Percentiles rank a stretch among this genome's conserved stretches.
Conservation (phyloP, 2,329 filamentous ascomycete species). For the Diaporthe aspalathi region DNA sequence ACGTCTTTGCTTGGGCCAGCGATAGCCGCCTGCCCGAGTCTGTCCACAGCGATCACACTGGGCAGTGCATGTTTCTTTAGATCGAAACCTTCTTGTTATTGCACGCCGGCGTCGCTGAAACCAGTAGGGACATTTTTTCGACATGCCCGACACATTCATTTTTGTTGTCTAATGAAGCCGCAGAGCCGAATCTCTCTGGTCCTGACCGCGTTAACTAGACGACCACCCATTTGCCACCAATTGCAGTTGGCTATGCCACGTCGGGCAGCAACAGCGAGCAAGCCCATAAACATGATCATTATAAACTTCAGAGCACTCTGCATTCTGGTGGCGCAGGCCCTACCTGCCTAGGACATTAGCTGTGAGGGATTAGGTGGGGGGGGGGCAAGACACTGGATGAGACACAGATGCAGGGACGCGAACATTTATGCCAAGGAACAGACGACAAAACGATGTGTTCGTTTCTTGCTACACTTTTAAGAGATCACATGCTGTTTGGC, state of each 20-base stretch:
- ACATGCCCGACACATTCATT: not conserved
- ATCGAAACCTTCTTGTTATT: not conserved
- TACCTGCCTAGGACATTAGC: not conserved
- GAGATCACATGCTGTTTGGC: constrained; percentile 5
- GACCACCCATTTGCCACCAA: not conserved
- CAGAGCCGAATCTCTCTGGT: not conserved
- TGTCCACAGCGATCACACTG: too few relatives aligned
- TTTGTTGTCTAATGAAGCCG: too few relatives aligned
- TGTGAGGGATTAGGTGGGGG: too few relatives aligned
- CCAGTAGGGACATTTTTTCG: too few relatives aligned
- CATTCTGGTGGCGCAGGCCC: not conserved
- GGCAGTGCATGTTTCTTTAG: not conserved
- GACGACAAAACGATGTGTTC: not conserved
- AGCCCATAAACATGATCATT: not conserved
- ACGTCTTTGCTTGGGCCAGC: not conserved
- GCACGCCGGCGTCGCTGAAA: not conserved
- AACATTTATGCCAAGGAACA: not conserved
- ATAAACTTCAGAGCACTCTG: not conserved
- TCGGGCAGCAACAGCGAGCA: constrained; percentile 13
- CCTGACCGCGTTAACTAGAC: too few relatives aligned
- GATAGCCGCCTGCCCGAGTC: too few relatives aligned
- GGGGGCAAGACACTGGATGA: not conserved
- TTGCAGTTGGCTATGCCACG: not conserved
- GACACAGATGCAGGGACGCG: not conserved
- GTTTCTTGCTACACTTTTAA: not conserved